Conservation (phyloP, 352 stramenopile species). For the Globisporangium heterothallicum region DNA sequence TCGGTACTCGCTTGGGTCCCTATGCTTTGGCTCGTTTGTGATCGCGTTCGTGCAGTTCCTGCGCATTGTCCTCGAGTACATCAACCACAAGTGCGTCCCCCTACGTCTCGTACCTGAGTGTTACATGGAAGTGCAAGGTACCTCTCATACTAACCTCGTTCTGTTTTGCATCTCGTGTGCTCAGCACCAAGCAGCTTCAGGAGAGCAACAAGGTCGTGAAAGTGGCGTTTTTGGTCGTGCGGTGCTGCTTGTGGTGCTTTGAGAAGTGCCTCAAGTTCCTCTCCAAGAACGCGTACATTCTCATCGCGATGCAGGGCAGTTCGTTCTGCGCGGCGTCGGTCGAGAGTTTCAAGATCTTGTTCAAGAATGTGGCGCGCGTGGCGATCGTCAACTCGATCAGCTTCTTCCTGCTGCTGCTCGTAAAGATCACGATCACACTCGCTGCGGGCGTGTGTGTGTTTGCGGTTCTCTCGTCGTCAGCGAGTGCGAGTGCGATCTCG, state of each 20-base stretch:
- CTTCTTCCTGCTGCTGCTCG: constrained; percentile 91
- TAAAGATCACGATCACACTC: constrained; percentile 86
- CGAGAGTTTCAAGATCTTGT: constrained; percentile 92
- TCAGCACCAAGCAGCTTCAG: constrained; percentile 72
- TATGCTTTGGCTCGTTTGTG: constrained; percentile 95
- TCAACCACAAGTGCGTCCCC: constrained; percentile 86
- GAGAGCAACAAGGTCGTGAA: constrained; percentile 72
- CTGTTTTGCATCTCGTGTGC: not conserved
- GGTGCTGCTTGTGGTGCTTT: constrained; percentile 95
- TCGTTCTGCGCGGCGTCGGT: constrained; percentile 88
- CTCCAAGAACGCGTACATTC: constrained; percentile 95
- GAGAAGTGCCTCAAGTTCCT: constrained; percentile 97
- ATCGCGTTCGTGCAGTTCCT: constrained; percentile 96
- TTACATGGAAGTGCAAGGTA: too few relatives aligned
- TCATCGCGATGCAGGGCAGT: constrained; percentile 75
- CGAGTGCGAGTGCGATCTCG: constrained; percentile 23
- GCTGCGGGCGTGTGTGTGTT: constrained; percentile 41
- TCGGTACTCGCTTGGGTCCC: constrained; percentile 92
- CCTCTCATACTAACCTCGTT: not conserved
- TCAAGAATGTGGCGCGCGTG: constrained; percentile 88
- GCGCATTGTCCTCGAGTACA: constrained; percentile 90
- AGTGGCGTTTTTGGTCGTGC: constrained; percentile 67
- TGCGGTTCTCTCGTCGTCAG: constrained; percentile 23
- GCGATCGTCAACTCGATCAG: constrained; percentile 90
- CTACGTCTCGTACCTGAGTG: constrained; percentile 7